Base-by-base conservation (phyloP, 257 asterid species). In the Nicotiana paniculata region DNA sequence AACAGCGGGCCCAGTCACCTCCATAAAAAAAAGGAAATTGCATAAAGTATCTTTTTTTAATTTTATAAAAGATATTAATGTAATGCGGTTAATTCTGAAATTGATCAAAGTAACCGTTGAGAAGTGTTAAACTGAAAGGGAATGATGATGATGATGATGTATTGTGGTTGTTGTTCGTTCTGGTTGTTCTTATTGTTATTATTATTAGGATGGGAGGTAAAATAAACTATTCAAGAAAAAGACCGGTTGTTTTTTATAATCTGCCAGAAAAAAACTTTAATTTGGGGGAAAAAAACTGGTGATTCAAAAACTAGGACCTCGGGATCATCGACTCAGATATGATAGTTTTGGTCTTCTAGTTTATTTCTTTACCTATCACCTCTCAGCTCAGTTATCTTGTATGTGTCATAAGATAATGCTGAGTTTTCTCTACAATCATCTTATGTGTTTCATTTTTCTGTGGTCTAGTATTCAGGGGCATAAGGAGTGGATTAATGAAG, bases 401-500 rank as follows among this genome's bases (percentile, higher is more conserved):
- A 24, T 16, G 26, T 79, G 35, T 35, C 24, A 13, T 18, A 16
- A 37, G 68, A 39, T 54, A 79, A 68, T 35, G 67, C 30, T 5
- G 54, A 9, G 61, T 35, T 78, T 21, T n/a, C 35, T 9, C 54
- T 21, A 17, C 57, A 69, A 62, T 65, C 83, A 57, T 77, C 83
- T 86, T 82, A 83, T 30, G 64, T 82, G 82, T 74, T 77, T 81
- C 63, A 53, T 64, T 12, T 77, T 89, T 87, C 37, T 90, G 88
- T 90, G 83, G 91, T 92, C 91, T 92, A 93, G 95, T 90, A 37
- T 91, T 88, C 99, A 95, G 99, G 99, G 99, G 95, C 98, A 96
- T 85, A 94, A 92, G 89, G 98, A 96, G 82, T 96, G 99, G 99
- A 92, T 92, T 84, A 93, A 91, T 84, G 99, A 96, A 85, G 97